Evolutionary conservation across 805 yeast genomes (phyloP).

Genomic region (Schwanniomyces sp.): DNA sequence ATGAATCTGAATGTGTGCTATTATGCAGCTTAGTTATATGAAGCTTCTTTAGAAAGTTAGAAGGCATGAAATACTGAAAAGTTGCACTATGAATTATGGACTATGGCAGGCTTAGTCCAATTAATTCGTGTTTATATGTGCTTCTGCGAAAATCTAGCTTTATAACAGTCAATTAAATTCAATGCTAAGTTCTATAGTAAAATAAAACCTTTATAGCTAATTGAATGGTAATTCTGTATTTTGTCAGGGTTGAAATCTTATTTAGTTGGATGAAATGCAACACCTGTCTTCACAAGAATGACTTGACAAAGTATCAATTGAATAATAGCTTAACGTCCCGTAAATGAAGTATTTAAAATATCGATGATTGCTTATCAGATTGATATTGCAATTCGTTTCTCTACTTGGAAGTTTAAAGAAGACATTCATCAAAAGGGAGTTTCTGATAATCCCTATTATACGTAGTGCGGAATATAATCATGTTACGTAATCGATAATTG

Average conservation of each 20-base stretch:
- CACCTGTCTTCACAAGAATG: neutral
- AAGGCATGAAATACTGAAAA: slow-evolving; percentile 6
- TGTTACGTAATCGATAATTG: neutral
- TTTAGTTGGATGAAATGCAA: neutral
- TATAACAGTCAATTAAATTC: neutral
- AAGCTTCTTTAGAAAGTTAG: slow-evolving; percentile 33
- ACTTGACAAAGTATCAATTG: neutral
- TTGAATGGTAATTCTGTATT: neutral
- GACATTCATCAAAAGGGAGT: too few species aligned
- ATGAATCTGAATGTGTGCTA: slow-evolving; percentile 6
- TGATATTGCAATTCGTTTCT: neutral
- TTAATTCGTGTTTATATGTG: neutral
- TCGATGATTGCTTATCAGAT: neutral
- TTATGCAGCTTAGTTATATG: slow-evolving; percentile 30
- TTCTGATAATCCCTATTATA: too few species aligned
- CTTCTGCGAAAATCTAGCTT: neutral
- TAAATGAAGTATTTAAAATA: neutral
- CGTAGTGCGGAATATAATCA: neutral
- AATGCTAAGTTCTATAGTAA: neutral
- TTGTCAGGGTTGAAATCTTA: neutral
- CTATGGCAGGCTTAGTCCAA: neutral
- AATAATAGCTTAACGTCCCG: neutral
- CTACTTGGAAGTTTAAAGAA: neutral
- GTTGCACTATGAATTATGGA: neutral
- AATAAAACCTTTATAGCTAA: neutral